Evolutionary conservation across 257 asterid species (phyloP), one percentile per base, ranked within the genome.

Genomic region (Craterostigma plantagineum): DNA sequence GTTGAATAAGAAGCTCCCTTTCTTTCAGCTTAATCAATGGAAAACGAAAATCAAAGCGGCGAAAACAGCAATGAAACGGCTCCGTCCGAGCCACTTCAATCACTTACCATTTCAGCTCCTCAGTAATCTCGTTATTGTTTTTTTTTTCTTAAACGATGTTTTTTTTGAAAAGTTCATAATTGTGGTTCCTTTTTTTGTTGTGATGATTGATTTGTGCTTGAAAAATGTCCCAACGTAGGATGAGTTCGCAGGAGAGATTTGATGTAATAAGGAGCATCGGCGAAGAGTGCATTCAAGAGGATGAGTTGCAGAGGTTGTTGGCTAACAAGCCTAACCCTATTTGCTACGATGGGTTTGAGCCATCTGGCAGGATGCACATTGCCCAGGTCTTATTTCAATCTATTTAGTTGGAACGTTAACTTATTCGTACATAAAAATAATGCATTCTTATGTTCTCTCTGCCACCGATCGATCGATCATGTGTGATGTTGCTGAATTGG

Each of bases 351-450:
- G 94, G 94, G 9, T 78, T 86, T 49, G 96, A 86, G 49, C 94
- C 91, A 12, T 85, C 96, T 16, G 96, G 96, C 8, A 76, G 94
- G 55, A 85, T 85, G 96, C 94, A 85, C 60, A 85, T 85, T 52
- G 96, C 96, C 27, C 92, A 85, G 92, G 96, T 85, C 10, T 3
- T 51, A 46, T 45, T 41, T 41, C 16, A 15, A 2, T 3, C 2
- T 41, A 41, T 4, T 7, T n/a, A 23, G 30, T 23, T 23, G 6
- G 6, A 6, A 2, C 30, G 2, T 23, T 23, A 23, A 23, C 6
- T 23, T 23, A 23, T 23, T 6, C 30, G 6, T 23, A 23, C 6
- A 36, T 36, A 36, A n/a, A n/a, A 36, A 2, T 36, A 3, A 9
- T 10, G 11, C 40, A 2, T 12, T 36, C 14, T 36, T 23, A 11